These are phyloP conservation scores for Marasmius fiardii DNA, from an alignment of 1,284 basidiomycete genomes.

Conservation along the genomic window DNA sequence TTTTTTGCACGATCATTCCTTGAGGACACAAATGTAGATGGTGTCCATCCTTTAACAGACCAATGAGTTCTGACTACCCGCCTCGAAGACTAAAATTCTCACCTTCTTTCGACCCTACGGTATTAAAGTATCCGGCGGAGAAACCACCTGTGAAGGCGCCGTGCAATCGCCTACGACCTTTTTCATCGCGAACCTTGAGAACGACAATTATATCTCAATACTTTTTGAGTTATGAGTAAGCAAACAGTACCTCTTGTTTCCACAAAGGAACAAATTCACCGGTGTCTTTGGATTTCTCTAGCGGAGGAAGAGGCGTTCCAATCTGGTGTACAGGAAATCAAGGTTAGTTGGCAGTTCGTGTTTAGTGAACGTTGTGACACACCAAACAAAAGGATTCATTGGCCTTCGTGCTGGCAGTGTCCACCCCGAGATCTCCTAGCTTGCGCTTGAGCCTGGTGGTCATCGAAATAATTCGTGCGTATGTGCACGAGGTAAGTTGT, in stretches of 20 bases:
- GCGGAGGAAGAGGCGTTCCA: constrained; percentile 87
- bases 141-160: constrained; percentile 99
- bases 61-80: not conserved
- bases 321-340: constrained; percentile 46
- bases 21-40: constrained; percentile 88
- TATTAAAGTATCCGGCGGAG: constrained; percentile 97
- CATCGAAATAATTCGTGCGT: too few species aligned
- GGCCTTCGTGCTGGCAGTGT: constrained; percentile 63
- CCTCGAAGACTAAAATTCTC: constrained; percentile 16
- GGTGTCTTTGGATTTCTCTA: constrained; percentile 85
- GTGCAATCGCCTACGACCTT: constrained; percentile 89
- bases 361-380: constrained; percentile 21
- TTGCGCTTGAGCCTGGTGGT: constrained; percentile 69
- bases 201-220: constrained; percentile 8
- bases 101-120: constrained; percentile 95
- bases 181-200: constrained; percentile 83
- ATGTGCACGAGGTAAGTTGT: too few species aligned
- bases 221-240: not conserved
- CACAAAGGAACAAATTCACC: constrained; percentile 95
- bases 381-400: constrained; percentile 90
- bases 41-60: constrained; percentile 80
- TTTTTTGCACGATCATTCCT: constrained; percentile 69
- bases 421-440: constrained; percentile 78
- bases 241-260: constrained; percentile 86
- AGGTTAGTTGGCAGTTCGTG: constrained; percentile 6